Percentiles rank a stretch among this genome's conserved stretches.
Evolutionary conservation across 2,329 filamentous ascomycete genomes (phyloP).

Genomic region (Cryphonectria naterciae): DNA sequence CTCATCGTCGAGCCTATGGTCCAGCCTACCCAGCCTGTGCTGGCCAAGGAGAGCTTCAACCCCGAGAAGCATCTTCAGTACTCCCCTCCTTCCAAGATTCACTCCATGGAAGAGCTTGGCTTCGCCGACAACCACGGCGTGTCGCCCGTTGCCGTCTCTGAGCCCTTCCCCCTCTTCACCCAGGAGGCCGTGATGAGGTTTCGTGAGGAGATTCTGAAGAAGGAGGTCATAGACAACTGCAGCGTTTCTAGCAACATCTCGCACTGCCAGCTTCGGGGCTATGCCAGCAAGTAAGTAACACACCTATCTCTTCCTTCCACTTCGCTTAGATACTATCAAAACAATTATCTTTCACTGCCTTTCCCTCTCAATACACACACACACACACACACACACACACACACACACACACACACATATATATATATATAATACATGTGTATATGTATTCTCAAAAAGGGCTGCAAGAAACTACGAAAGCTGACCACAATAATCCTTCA

Average conservation of each 20-base stretch:
- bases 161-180: constrained; percentile 68
- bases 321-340: not conserved
- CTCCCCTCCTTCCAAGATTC: constrained; percentile 52
- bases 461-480: not conserved
- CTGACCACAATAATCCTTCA: not conserved
- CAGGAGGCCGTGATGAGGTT: constrained; percentile 64
- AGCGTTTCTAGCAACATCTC: constrained; percentile 47
- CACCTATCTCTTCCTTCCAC: not conserved
- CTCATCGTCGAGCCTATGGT: constrained; percentile 11
- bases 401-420: too few species aligned
- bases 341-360: not conserved
- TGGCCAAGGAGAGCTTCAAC: constrained; percentile 14
- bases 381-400: too few species aligned
- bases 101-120: constrained; percentile 66
- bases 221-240: constrained; percentile 60
- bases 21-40: not conserved
- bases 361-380: too few species aligned
- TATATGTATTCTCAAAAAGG: not conserved
- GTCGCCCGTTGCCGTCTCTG: constrained; percentile 65
- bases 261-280: constrained; percentile 28
- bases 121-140: constrained; percentile 59
- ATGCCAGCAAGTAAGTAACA: constrained; percentile 25
- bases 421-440: too few species aligned
- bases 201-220: constrained; percentile 63
- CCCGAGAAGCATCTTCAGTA: constrained; percentile 58